Evolutionary conservation across 2,329 filamentous ascomycete genomes (phyloP), one percentile per base, ranked within the genome.

Genomic region (Lachnellula occidentalis): DNA sequence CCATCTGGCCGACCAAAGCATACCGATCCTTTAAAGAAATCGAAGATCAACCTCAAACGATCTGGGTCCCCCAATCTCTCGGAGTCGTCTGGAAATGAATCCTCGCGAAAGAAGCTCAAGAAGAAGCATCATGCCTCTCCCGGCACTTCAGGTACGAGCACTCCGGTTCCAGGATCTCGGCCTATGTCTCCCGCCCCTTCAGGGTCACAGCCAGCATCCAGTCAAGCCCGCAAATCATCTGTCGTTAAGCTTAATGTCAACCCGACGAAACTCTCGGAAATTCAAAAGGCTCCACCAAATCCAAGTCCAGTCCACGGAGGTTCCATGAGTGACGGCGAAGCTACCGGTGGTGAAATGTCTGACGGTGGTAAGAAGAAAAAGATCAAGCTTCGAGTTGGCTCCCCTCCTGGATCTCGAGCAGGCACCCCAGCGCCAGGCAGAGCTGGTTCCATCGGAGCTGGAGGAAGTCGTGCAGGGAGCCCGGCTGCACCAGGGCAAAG

Each of bases 71-170:
- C 92, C 3, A 87, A 92, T 60, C 78, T 88, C 34, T 96, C 68
- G 0, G 92, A 97, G 69, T 90, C 90, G 9, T 95, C 90, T 69
- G 92, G 90, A 51, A 95, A 92, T 63, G 92, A 97, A 69, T 92
- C 89, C 0, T 83, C 85, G 22, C 86, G 87, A 61, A 91, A 94
- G 73, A 90, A 89, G 74, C 82, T 80, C 69, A 82, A 87, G 67
- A 88, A 86, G 74, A 87, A 87, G 68, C 79, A 82, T 58, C 71
- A 72, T 1, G 67, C 74, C 15, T 78, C 78, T 14, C 69, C 76
- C 2, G 74, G 74, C 51, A 72, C 72, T 9, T 83, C 81, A 56
- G 79, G 81, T 19, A 74, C 78, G 17, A 74, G 73, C 12, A 85
- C 82, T 8, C 82, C 82, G 17, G 65, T 81, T 45, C 74, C 79